Evolutionary conservation across 2,329 filamentous ascomycete species (phyloP), one percentile per base, ranked within the genome.

Genomic region (Didymellaceae sp.): DNA sequence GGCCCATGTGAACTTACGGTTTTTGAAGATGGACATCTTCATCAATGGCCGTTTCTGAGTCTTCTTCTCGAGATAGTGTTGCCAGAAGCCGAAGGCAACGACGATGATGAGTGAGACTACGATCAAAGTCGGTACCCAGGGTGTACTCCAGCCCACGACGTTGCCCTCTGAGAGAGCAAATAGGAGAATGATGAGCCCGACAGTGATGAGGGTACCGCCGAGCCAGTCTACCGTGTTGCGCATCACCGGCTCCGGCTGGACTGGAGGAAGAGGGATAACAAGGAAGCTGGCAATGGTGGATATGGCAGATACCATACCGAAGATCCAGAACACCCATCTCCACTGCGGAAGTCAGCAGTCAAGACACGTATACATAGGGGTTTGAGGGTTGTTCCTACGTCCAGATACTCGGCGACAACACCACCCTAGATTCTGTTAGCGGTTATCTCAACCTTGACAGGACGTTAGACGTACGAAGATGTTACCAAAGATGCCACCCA

Each of bases 121-220:
- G 26, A 88, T 82, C 13, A 88, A 71, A 2, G 77, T 75, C 0
- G 82, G 79, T 5, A 89, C 78, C 81, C 84, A 89, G 0, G 85
- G 78, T 0, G 80, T 83, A 6, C 72, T 67, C 87, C 87, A 90
- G 5, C 87, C 86, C 1, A 86, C 82, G 0, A 87, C 82, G 57
- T 88, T 88, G 16, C 86, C 87, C 63, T 89, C 82, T 0, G 86
- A 87, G 21, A 90, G 74, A 0, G 85, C 83, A 52, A 89, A 87
- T 26, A 89, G 76, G 8, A 90, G 76, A 0, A 83, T 79, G 7
- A 89, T 71, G 3, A 88, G 76, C 0, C 83, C 84, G 1, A 77
- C 66, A 0, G 87, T 89, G 56, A 89, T 79, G 31, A 88, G 74
- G 0, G 78, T 75, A 0, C 83, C 86, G 4, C 87, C 87, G 8